These are phyloP conservation scores for Fragaria ananassa DNA, from an alignment of 306 rosid genomes.

Conservation along the genomic window DNA sequence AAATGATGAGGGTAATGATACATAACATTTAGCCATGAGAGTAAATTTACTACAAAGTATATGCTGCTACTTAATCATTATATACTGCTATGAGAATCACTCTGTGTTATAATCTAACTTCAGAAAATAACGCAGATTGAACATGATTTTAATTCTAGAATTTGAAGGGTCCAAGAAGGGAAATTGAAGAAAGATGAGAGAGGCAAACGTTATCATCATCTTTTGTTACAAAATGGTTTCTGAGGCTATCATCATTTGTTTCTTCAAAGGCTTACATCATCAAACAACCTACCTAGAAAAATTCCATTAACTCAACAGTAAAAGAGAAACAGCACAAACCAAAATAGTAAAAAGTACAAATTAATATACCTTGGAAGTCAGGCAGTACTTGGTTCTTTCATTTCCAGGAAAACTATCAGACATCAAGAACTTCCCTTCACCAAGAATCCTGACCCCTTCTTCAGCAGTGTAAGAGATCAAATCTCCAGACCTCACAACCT, in stretches of 20 bases:
- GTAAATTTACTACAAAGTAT: background rate
- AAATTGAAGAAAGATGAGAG: background rate
- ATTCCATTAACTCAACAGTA: background rate
- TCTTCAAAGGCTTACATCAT: slow-evolving; percentile 1
- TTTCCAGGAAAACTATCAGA: slow-evolving; percentile 98
- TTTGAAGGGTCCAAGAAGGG: background rate
- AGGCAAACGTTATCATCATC: background rate
- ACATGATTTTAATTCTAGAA: background rate
- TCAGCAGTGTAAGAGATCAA: slow-evolving; percentile 88
- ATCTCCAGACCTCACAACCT: slow-evolving; percentile 99
- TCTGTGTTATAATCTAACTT: background rate
- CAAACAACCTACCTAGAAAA: background rate
- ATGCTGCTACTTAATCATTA: background rate
- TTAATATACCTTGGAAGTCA: slow-evolving; percentile 77
- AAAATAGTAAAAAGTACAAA: background rate
- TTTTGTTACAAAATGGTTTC: background rate
- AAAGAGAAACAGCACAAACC: background rate
- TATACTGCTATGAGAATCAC: background rate
- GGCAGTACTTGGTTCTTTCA: slow-evolving; percentile 94
- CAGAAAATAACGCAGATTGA: slow-evolving; percentile 4
- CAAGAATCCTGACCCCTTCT: slow-evolving; percentile 90
- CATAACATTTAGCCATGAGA: background rate
- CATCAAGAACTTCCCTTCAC: slow-evolving; percentile 95
- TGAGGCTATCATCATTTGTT: background rate
- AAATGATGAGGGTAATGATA: background rate